Evolutionary conservation across 2,329 filamentous ascomycete genomes (phyloP).

Genomic region (Colletotrichum tabaci): DNA sequence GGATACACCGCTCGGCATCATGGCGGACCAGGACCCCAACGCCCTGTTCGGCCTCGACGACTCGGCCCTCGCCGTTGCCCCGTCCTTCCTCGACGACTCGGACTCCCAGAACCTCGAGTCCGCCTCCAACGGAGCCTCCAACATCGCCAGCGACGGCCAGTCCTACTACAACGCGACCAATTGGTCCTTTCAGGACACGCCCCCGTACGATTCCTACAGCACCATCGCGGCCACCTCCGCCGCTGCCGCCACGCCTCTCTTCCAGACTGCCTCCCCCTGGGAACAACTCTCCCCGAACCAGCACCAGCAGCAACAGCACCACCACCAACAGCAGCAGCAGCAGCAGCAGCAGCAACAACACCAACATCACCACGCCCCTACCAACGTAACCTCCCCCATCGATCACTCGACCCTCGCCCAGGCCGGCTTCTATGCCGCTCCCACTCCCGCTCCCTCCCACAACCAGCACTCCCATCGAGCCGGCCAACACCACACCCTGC

Average conservation of each 20-base stretch:
- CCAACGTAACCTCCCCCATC: slow-evolving; percentile 52
- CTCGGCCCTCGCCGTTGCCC: slow-evolving; percentile 50
- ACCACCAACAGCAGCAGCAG: too few species aligned
- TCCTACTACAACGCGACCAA: slow-evolving; percentile 54
- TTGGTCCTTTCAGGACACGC: slow-evolving; percentile 66
- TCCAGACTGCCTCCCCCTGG: slow-evolving; percentile 53
- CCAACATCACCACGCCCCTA: slow-evolving; percentile 44
- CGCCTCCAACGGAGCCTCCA: slow-evolving; percentile 36
- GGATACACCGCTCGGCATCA: slow-evolving; percentile 45
- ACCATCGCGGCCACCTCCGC: slow-evolving; percentile 53
- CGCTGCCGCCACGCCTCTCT: slow-evolving; percentile 50
- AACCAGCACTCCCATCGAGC: slow-evolving; percentile 47
- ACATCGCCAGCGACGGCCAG: slow-evolving; percentile 46
- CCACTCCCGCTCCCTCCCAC: slow-evolving; percentile 46
- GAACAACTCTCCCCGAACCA: slow-evolving; percentile 53
- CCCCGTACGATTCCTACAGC: slow-evolving; percentile 63
- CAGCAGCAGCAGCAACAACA: slow-evolving; percentile 46
- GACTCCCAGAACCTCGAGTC: slow-evolving; percentile 44
- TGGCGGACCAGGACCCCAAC: slow-evolving; percentile 59
- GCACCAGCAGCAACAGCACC: slow-evolving; percentile 46
- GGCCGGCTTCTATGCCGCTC: slow-evolving; percentile 52
- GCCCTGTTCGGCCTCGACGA: slow-evolving; percentile 63
- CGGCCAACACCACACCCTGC: slow-evolving; percentile 31
- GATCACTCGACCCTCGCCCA: slow-evolving; percentile 55
- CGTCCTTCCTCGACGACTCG: slow-evolving; percentile 52